A percentile compares a stretch with the other conserved stretches of the same genome.
These are phyloP conservation scores for Leccinum longicurvipes DNA, from an alignment of 768 basidiomycete species.

Conservation along the genomic window DNA sequence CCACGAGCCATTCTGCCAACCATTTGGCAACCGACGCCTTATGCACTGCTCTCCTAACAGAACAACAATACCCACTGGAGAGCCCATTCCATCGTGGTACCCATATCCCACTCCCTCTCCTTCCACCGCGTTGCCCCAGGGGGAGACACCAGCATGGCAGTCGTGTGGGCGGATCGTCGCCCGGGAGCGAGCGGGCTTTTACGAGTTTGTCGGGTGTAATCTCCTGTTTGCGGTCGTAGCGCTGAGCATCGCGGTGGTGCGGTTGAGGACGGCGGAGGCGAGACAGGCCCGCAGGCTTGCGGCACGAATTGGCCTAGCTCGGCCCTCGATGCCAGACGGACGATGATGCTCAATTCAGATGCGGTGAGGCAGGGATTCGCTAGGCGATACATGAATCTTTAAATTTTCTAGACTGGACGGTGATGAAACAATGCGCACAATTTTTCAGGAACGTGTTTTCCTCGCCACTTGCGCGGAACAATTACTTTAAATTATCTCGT, in stretches of 20 bases:
- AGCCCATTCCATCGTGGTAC: constrained; percentile 15
- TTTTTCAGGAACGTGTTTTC: neutral
- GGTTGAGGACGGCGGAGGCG: constrained; percentile 65
- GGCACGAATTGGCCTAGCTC: constrained; percentile 75
- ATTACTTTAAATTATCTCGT: neutral
- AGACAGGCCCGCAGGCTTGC: constrained; percentile 80
- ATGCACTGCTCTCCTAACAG: constrained; percentile 66
- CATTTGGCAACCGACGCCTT: constrained; percentile 90
- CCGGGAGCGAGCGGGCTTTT: constrained; percentile 82
- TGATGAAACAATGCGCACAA: neutral
- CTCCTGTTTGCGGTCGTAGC: constrained; percentile 66
- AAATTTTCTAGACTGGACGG: too few relatives aligned
- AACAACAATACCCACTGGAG: constrained; percentile 22
- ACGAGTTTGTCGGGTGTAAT: constrained; percentile 88
- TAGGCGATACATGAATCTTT: neutral
- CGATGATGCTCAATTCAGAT: constrained; percentile 2
- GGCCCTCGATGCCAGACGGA: constrained; percentile 26
- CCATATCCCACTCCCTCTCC: constrained; percentile 13
- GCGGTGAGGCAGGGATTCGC: constrained; percentile 2
- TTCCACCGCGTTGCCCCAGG: constrained; percentile 23
- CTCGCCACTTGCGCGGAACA: neutral
- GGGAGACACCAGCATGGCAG: constrained; percentile 84
- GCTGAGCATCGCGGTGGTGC: constrained; percentile 60
- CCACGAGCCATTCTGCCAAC: constrained; percentile 87
- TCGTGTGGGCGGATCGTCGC: constrained; percentile 84